Evolutionary conservation across 129 eudicot species (phyloP).

Genomic region (Artemisia annua): DNA sequence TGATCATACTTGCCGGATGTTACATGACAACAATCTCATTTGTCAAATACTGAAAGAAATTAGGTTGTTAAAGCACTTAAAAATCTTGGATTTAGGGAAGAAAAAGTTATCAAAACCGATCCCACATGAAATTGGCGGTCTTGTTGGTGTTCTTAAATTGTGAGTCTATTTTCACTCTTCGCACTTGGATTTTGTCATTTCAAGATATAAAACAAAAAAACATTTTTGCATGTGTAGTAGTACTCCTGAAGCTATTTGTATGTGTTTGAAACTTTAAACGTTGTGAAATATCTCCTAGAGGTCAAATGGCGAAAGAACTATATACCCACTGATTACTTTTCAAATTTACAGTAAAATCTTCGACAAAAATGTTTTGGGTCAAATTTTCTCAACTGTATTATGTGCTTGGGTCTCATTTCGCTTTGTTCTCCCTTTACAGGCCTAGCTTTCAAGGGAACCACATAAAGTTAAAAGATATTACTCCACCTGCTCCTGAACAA

Average conservation of each 20-base stretch:
- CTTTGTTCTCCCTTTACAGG: no score
- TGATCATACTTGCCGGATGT: slow-evolving; percentile 40
- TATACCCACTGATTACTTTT: no score
- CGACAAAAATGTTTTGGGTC: no score
- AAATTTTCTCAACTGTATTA: no score
- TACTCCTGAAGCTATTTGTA: slow-evolving; percentile 2
- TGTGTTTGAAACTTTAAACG: slow-evolving; percentile 65
- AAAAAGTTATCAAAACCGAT: slow-evolving; percentile 89
- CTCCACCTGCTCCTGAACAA: no score
- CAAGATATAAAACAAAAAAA: background rate
- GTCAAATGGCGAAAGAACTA: slow-evolving; percentile 50
- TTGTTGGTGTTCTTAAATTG: slow-evolving; percentile 58
- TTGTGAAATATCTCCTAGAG: no score
- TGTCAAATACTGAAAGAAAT: slow-evolving; percentile 86
- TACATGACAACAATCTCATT: slow-evolving; percentile 71
- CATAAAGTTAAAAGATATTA: no score
- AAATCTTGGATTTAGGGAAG: slow-evolving; percentile 77
- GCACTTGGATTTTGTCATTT: background rate
- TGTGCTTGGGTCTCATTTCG: no score
- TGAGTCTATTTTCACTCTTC: slow-evolving; percentile 32
- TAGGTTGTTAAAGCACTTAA: slow-evolving; percentile 64
- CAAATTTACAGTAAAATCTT: no score
- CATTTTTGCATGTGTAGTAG: background rate
- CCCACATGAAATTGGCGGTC: slow-evolving; percentile 76
- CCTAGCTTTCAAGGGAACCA: no score